Conservation (phyloP, 2,329 filamentous ascomycete species). For the Cladosporium sp. region DNA sequence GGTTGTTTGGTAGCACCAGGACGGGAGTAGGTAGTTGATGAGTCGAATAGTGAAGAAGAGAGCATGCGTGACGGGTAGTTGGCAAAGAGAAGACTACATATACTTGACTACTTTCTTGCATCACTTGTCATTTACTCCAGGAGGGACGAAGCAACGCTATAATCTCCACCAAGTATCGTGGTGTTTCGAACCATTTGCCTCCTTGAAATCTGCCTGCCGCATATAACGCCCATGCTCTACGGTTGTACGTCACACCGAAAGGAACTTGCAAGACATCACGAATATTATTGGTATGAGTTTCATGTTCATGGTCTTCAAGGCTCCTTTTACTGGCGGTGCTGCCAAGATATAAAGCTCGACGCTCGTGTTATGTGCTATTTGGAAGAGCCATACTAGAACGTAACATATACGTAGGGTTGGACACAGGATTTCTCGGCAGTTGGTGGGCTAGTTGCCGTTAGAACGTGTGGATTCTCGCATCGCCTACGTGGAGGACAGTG, state of each 20-base stretch:
- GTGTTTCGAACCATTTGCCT: neutral
- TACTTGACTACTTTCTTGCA: neutral
- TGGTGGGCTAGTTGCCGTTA: neutral
- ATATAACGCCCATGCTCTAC: neutral
- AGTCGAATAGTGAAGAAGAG: too few relatives aligned
- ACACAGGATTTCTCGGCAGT: neutral
- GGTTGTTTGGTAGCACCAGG: neutral
- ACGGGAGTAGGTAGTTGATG: neutral
- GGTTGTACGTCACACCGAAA: neutral
- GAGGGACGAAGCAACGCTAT: neutral
- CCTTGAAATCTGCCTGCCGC: neutral
- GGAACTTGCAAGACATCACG: neutral
- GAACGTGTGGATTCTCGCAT: neutral
- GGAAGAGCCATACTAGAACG: neutral
- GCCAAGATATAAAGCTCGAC: neutral
- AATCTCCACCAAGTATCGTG: neutral
- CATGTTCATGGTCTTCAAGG: neutral
- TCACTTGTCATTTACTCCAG: neutral
- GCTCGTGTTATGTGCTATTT: neutral
- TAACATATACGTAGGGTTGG: neutral
- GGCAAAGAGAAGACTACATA: neutral
- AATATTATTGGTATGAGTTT: neutral
- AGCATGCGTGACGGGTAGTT: neutral
- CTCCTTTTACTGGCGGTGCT: neutral
- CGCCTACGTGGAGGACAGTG: neutral